A percentile compares a stretch with the other conserved stretches of the same genome.
phyloP scores from a whole-genome alignment of 805 yeast species.

The Candida railenensis region DNA sequence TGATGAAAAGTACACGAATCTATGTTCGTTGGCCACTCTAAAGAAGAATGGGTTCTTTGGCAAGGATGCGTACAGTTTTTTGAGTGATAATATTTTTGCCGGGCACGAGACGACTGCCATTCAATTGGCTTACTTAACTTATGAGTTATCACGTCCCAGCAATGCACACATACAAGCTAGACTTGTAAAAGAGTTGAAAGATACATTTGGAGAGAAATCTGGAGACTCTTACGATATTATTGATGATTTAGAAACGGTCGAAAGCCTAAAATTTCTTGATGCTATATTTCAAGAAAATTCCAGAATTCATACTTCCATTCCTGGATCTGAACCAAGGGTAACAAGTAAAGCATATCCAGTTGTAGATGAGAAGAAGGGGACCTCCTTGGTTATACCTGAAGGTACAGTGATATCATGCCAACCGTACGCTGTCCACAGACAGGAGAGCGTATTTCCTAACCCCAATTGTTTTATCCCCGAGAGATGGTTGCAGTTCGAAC shows the following conservation, averaged over 20 bases:
- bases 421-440: slow-evolving; percentile 65
- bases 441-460: slow-evolving; percentile 46
- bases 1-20: slow-evolving; percentile 12
- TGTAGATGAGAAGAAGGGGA: slow-evolving; percentile 23
- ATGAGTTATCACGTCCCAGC: slow-evolving; percentile 54
- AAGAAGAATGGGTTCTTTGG: slow-evolving; percentile 31
- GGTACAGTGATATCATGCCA: slow-evolving; percentile 62
- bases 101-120: slow-evolving; percentile 77
- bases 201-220: slow-evolving; percentile 29
- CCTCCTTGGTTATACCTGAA: slow-evolving; percentile 38
- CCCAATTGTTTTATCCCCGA: slow-evolving; percentile 57
- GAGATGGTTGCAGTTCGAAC: slow-evolving; percentile 52
- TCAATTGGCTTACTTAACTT: slow-evolving; percentile 58
- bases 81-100: slow-evolving; percentile 67
- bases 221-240: slow-evolving; percentile 14
- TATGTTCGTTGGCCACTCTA: slow-evolving; percentile 34
- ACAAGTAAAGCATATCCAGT: slow-evolving; percentile 31
- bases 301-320: slow-evolving; percentile 67
- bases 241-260: slow-evolving; percentile 42
- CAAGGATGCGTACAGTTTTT: slow-evolving; percentile 35
- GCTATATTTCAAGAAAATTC: slow-evolving; percentile 63
- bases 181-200: slow-evolving; percentile 47
- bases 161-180: slow-evolving; percentile 45
- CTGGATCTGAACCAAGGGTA: slow-evolving; percentile 68
- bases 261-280: slow-evolving; percentile 54